phyloP scores from a whole-genome alignment of 2,329 filamentous ascomycete species.

The Fusarium graminum region DNA sequence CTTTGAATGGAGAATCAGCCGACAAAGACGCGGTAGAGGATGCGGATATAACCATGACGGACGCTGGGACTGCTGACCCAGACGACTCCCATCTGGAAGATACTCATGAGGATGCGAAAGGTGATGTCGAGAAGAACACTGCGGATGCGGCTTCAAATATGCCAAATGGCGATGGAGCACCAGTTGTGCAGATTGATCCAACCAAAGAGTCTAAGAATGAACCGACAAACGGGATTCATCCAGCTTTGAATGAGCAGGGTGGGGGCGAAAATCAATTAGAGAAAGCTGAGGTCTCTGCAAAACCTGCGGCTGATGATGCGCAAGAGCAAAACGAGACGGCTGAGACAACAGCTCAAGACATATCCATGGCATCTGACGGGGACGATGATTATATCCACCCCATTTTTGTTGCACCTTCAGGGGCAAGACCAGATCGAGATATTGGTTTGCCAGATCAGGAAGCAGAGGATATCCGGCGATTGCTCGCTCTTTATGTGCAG shows the following conservation, averaged over 20 bases:
- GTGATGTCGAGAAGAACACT: constrained; percentile 16
- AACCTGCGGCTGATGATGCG: constrained; percentile 13
- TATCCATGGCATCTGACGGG: constrained; percentile 14
- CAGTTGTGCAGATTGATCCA: constrained; percentile 4
- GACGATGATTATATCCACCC: constrained; percentile 75
- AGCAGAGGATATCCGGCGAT: constrained; percentile 81
- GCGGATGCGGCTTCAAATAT: constrained; percentile 9
- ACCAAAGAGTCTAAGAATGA: constrained; percentile 2
- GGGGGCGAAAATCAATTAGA: not conserved
- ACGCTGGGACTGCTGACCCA: constrained; percentile 42
- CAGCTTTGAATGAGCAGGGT: constrained; percentile 11
- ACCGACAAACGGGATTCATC: constrained; percentile 18
- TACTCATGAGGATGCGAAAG: constrained; percentile 22
- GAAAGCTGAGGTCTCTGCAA: constrained; percentile 4
- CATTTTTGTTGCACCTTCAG: constrained; percentile 75
- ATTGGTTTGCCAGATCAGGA: constrained; percentile 78
- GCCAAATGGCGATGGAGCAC: constrained; percentile 26
- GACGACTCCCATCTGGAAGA: constrained; percentile 38
- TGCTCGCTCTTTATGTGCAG: constrained; percentile 82
- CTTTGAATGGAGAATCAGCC: constrained; percentile 11
- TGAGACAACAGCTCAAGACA: constrained; percentile 24
- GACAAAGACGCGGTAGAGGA: constrained; percentile 38
- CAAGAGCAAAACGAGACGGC: constrained; percentile 19
- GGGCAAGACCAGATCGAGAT: constrained; percentile 75
- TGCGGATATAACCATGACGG: constrained; percentile 52